Conservation (phyloP, 23 red algal genomes). For the Pyropia yezoensis region DNA sequence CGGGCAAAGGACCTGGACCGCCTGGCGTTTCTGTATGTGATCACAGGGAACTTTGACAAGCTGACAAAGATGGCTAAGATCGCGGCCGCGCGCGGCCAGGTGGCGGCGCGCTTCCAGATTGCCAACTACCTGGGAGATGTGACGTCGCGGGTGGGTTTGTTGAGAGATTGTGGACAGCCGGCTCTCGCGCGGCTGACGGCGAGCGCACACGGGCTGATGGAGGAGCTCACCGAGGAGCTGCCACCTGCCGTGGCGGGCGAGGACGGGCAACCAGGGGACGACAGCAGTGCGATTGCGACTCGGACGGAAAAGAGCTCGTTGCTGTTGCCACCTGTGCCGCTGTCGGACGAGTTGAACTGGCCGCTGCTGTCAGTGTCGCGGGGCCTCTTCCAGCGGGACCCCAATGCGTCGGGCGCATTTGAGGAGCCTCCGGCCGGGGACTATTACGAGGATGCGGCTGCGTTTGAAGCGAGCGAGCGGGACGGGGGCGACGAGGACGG, state of each 20-base stretch:
- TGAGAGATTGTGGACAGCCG: constrained; percentile 69
- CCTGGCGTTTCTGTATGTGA: constrained; percentile 85
- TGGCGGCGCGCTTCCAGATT: constrained; percentile 82
- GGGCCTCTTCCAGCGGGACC: constrained; percentile 61
- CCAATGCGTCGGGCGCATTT: constrained; percentile 64
- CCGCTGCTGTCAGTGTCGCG: constrained; percentile 54
- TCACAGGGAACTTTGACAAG: constrained; percentile 94
- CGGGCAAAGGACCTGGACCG: constrained; percentile 73
- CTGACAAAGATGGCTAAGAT: constrained; percentile 73
- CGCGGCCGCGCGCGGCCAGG: constrained; percentile 64
- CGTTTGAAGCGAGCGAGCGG: constrained; percentile 60
- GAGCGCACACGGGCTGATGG: constrained; percentile 40
- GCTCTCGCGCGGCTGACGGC: constrained; percentile 66
- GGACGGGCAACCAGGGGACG: constrained; percentile 2
- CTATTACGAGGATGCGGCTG: constrained; percentile 91
- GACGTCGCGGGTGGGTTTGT: constrained; percentile 34
- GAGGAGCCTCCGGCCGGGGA: constrained; percentile 65
- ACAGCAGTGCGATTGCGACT: neutral
- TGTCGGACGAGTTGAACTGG: constrained; percentile 48
- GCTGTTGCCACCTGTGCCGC: constrained; percentile 48
- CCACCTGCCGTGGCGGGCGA: constrained; percentile 1
- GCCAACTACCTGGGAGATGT: constrained; percentile 77
- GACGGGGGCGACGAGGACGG: constrained; percentile 50
- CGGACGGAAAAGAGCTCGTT: constrained; percentile 4
- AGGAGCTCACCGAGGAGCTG: constrained; percentile 46